A percentile compares a stretch with the other conserved stretches of the same genome.
These are phyloP conservation scores for Coprinopsis sp. DNA, from an alignment of 768 basidiomycete species.

Conservation along the genomic window DNA sequence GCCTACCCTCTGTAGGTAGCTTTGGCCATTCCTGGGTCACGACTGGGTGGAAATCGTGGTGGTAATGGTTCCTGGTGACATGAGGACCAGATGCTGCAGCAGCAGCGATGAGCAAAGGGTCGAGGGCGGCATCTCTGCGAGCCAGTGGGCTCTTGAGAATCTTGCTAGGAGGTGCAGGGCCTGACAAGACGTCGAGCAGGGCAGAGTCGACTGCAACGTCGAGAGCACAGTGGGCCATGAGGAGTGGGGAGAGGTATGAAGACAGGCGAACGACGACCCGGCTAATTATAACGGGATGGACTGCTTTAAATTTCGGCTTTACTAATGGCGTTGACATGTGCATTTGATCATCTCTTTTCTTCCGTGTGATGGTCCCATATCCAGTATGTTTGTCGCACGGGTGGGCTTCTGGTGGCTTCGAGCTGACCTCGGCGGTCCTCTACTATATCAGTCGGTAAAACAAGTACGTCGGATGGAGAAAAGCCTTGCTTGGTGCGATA, in stretches of 20 bases:
- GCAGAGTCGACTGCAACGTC: conserved; percentile 46
- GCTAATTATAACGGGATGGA: neutral
- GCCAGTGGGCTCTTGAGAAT: conserved; percentile 37
- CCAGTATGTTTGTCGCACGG: too few species aligned
- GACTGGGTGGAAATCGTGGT: conserved; percentile 72
- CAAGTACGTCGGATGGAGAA: too few species aligned
- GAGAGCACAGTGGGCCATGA: conserved; percentile 16
- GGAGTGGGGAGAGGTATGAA: conserved; percentile 10
- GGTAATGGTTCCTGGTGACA: conserved; percentile 81
- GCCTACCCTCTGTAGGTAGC: conserved; percentile 38
- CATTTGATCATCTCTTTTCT: too few species aligned
- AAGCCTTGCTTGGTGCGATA: too few species aligned
- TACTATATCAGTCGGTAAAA: too few species aligned
- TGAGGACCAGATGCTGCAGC: conserved; percentile 71
- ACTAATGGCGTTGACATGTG: neutral
- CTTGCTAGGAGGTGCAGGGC: conserved; percentile 34
- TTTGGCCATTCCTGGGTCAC: conserved; percentile 43
- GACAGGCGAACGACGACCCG: conserved; percentile 5
- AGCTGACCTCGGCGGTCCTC: too few species aligned
- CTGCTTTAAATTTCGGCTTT: neutral
- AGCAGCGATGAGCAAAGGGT: conserved; percentile 75
- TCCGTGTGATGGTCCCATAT: too few species aligned
- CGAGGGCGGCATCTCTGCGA: conserved; percentile 68
- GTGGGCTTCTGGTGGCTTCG: too few species aligned
- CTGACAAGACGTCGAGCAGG: conserved; percentile 63